These are phyloP conservation scores for Pseudocercospora musae DNA, from an alignment of 2,329 filamentous ascomycete species.

Conservation along the genomic window DNA sequence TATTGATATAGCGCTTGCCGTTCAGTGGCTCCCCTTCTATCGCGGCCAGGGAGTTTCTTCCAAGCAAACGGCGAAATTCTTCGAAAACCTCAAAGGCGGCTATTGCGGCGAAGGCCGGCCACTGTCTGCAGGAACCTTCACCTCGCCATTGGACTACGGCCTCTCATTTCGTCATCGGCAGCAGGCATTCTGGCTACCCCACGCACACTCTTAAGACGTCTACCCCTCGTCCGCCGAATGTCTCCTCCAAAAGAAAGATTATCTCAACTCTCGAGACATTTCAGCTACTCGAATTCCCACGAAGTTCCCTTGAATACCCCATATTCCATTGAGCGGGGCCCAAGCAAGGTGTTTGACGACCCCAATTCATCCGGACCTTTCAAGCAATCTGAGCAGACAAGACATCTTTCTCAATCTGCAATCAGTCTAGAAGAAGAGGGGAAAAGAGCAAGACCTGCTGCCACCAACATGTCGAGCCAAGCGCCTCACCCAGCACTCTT, in stretches of 20 bases:
- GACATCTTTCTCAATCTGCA: constrained; percentile 28
- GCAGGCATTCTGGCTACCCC: constrained; percentile 18
- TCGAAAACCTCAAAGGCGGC: neutral
- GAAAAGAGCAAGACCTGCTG: constrained; percentile 24
- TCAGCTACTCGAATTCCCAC: constrained; percentile 54
- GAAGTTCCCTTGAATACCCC: constrained; percentile 59
- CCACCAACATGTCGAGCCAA: constrained; percentile 55
- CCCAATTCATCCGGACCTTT: constrained; percentile 14
- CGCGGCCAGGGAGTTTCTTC: neutral
- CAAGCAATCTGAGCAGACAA: constrained; percentile 25
- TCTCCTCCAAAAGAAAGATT: constrained; percentile 41
- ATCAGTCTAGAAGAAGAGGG: constrained; percentile 26
- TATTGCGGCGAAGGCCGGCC: constrained; percentile 7
- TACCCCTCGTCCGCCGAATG: constrained; percentile 5
- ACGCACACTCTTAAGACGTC: constrained; percentile 7
- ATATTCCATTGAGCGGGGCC: constrained; percentile 58
- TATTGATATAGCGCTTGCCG: neutral
- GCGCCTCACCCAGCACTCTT: constrained; percentile 69
- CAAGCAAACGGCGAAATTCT: neutral
- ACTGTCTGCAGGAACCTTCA: constrained; percentile 4
- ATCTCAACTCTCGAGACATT: constrained; percentile 59
- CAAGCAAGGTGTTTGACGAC: constrained; percentile 39
- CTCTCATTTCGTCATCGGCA: constrained; percentile 5
- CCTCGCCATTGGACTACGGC: neutral
- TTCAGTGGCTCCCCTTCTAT: neutral